Base-by-base conservation (phyloP, 139 green algal genomes). In the Bryopsis sp. region DNA sequence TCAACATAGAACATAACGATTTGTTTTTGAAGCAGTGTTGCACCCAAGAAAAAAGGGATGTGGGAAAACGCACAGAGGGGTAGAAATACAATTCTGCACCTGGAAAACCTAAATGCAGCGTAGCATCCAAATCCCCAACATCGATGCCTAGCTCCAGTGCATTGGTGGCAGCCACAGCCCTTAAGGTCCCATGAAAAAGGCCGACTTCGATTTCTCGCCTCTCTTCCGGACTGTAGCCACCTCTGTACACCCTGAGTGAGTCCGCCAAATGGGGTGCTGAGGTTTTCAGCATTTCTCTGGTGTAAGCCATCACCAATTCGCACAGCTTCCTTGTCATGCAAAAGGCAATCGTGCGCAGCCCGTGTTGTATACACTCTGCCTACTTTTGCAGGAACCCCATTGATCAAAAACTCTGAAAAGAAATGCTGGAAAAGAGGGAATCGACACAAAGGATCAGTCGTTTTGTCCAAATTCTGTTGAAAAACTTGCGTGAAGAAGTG, bases 121-220 rank as follows among this genome's bases (percentile, higher is more conserved):
- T 98, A n/a, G 85, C 83, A 74, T 97, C 93, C 24, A 98, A 79
- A 5, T 67, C 67, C n/a, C 92, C 93, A 26, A 98, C 82, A 78
- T 98, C 93, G 5, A 98, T 83, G 2, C 93, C 93, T 64, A 98
- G 84, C 75, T 98, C 93, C 39, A 98, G 74, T 0, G 93, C 93
- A 67, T 96, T 97, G 50, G 93, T 98, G 71, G 93, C 90, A 0
- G 88, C 89, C 47, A 98, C 86, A 3, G 70, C 87, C 33, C 72
- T 62, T 32, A 96, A 75, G 3, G 59, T 35, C 3, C 86, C 86
- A 22, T 57, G 60, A 34, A 85, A 77, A 61, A 94, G 77, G 1
- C 75, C 81, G 15, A 47, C 32, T 75, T 95, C 89, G 2, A 94
- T 78, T 35, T 77, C 69, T 0, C 89, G 78, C n/a, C 89, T 74